phyloP scores from a whole-genome alignment of 2,329 filamentous ascomycete genomes.

The Fusarium sp. region DNA sequence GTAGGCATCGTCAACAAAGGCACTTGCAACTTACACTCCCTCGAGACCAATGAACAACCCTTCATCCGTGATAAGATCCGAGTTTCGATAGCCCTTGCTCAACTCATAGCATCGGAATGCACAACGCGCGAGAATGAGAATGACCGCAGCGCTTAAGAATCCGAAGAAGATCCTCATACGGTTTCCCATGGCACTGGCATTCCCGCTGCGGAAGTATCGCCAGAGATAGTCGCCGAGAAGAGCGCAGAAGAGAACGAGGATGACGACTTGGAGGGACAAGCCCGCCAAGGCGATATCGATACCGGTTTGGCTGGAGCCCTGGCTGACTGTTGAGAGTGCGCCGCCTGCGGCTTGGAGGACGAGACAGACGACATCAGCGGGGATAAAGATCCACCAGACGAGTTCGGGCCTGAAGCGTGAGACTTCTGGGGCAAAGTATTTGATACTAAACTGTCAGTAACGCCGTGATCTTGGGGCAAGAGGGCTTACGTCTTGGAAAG shows the following conservation, averaged over 20 bases:
- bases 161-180: slow-evolving; percentile 58
- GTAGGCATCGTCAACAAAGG: not conserved
- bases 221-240: slow-evolving; percentile 60
- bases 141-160: slow-evolving; percentile 63
- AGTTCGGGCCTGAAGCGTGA: slow-evolving; percentile 55
- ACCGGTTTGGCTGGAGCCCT: slow-evolving; percentile 56
- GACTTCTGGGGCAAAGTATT: slow-evolving; percentile 51
- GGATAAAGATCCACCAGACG: slow-evolving; percentile 60
- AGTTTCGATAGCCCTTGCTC: slow-evolving; percentile 66
- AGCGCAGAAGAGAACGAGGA: slow-evolving; percentile 62
- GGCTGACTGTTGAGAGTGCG: slow-evolving; percentile 58
- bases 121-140: slow-evolving; percentile 69
- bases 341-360: slow-evolving; percentile 66
- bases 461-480: accelerated
- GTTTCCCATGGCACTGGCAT: slow-evolving; percentile 23
- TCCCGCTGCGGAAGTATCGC: slow-evolving; percentile 48
- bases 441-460: slow-evolving; percentile 45
- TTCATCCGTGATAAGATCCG: slow-evolving; percentile 63
- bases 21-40: slow-evolving; percentile 53
- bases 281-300: slow-evolving; percentile 57
- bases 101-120: slow-evolving; percentile 73
- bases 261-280: slow-evolving; percentile 67
- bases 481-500: slow-evolving; percentile 53
- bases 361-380: slow-evolving; percentile 65
- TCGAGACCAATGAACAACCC: slow-evolving; percentile 65